Base-by-base conservation (phyloP, 2,329 filamentous ascomycete genomes). In the Xylaria sp. region DNA sequence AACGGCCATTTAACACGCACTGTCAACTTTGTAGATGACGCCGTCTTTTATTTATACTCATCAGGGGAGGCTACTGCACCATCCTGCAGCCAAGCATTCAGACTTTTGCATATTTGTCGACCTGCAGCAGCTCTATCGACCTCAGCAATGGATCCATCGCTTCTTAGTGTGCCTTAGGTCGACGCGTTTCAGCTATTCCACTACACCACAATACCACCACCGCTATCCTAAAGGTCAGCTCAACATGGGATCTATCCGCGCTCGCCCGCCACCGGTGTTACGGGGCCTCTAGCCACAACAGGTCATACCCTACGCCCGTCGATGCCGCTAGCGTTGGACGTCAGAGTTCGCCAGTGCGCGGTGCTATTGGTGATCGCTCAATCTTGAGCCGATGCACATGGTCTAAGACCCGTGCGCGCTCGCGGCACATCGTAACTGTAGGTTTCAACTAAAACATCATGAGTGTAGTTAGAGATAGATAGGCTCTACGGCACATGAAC, bases 71-170 rank as follows among this genome's bases (percentile, higher is more conserved):
- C 69, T 70, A 73, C 75, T 78, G 77, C 76, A 77, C 70, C 74
- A 76, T 76, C 70, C 77, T 78, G 77, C 77, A 78, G 76, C 77
- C 75, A 76, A 77, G 75, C 72, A 66, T 62, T 72, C 44, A 10
- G 39, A 73, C 69, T 69, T 73, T 73, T 68, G 76, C 77, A 71
- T 66, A 77, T 79, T 77, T 66, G 76, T 79, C 77, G 72, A 77
- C 75, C 60, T 78, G 76, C 77, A 78, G 70, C 69, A 72, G 68
- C 68, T 75, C 70, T 70, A 64, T 58, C 46, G 55, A 73, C 69
- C 68, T 69, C 46, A 63, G 56, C 61, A 66, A 68, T 61, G 59
- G 50, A 59, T 48, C 46, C 37, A 25, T 68, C 39, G 52, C 48
- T 12, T 15, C 59, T 59, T 59, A 68, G 60, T 34, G 55, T 71